Base-by-base conservation (phyloP, 768 basidiomycete species). In the Termitomyces sp. region DNA sequence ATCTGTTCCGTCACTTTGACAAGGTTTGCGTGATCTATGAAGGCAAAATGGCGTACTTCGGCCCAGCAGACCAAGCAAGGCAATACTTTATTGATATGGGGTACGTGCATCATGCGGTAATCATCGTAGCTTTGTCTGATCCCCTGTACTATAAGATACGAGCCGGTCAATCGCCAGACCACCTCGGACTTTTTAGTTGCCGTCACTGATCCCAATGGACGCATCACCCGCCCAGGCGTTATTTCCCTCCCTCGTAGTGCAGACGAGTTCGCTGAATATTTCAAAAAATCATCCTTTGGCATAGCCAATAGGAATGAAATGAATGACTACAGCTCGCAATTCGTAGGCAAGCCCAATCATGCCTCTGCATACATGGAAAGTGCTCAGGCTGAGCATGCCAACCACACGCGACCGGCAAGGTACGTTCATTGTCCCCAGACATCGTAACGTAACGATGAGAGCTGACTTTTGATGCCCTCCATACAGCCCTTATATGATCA, bases 1-100 rank as follows among this genome's bases (percentile, higher is more conserved):
- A 76, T 2, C 66, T 87, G 0, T 86, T 84, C 57, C 57, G 79
- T 21, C 73, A 78, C 42, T 94, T 92, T 65, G 88, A 91, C 77
- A 90, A 91, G 66, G 87, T 92, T 34, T 84, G 86, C 66, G 81
- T 92, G 35, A 79, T 94, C 64, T 81, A 86, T 69, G 86, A 86
- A 56, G 88, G 89, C 3, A 73, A 76, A 35, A 85, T 87, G 78
- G 83, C 82, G 27, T 94, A 86, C 73, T 92, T 81, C 55, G 91
- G 91, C 2, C 81, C 81, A 6, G 82, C 83, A 2, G 70, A 77
- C 45, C 70, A 80, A 57, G 91, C 90, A 0, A 75, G 81, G 50
- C 73, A 82, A 58, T 90, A 91, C 68, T 90, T 94, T 74, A 74
- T 85, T 56, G 78, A 82, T 56, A 78, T 88, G 74, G 81, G 72